phyloP scores from a whole-genome alignment of 2,329 filamentous ascomycete genomes.

The Pseudogymnoascus sp. region DNA sequence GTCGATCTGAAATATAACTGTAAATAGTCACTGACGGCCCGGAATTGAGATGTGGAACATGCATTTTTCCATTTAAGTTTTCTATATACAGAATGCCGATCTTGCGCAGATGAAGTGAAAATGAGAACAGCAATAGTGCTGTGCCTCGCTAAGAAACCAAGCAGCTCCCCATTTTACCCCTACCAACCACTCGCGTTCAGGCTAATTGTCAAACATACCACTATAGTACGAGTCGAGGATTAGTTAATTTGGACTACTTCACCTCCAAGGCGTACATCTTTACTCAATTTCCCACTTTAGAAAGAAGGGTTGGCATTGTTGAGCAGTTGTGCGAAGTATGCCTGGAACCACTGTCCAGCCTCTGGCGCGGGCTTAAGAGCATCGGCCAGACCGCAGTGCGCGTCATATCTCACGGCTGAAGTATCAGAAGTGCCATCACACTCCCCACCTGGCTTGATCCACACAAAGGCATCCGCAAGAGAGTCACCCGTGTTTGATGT shows the following conservation, averaged over 20 bases:
- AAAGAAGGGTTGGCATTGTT: slow-evolving; percentile 49
- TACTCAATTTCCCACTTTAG: slow-evolving; percentile 17
- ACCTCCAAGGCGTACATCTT: not conserved
- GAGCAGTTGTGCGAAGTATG: slow-evolving; percentile 49
- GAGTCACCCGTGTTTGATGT: slow-evolving; percentile 51
- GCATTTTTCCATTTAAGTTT: not conserved
- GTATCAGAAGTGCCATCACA: slow-evolving; percentile 33
- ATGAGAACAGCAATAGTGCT: not conserved
- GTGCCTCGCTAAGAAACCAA: not conserved
- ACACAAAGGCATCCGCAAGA: slow-evolving; percentile 58
- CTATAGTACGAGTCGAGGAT: not conserved
- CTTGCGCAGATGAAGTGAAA: not conserved
- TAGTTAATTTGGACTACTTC: not conserved
- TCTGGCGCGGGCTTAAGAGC: slow-evolving; percentile 58
- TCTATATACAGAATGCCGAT: slow-evolving; percentile 1
- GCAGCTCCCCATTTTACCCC: not conserved
- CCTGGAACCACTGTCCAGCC: slow-evolving; percentile 57
- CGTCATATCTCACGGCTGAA: slow-evolving; percentile 40
- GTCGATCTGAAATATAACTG: not conserved
- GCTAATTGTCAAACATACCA: not conserved
- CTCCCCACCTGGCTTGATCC: slow-evolving; percentile 60
- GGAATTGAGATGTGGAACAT: not conserved
- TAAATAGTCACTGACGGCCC: not conserved
- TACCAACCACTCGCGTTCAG: not conserved
- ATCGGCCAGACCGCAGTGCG: slow-evolving; percentile 40